Base-by-base conservation (phyloP, 768 basidiomycete species). In the Cytidiella melzeri region DNA sequence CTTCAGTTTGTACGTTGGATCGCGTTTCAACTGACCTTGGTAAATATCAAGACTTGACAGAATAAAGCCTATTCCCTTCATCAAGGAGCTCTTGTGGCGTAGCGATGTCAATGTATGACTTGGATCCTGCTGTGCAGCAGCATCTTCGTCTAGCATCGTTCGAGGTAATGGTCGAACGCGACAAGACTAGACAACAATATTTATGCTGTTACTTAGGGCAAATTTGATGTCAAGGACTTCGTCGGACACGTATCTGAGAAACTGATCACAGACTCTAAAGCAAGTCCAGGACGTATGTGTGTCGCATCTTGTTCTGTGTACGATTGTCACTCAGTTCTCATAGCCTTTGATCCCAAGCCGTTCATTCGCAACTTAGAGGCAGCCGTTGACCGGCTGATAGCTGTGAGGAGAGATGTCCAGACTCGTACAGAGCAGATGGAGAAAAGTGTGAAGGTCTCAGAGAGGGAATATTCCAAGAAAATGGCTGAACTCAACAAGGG, bases 261-360 rank as follows among this genome's bases (percentile, higher is more conserved):
- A 64, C 75, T 93, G 45, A 95, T 96, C 53, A 67, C 81, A 7
- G 81, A 89, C 58, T 95, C 93, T 28, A 91, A 92, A 65, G 78
- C 76, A 37, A 80, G 82, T 61, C 73, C 90, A 24, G 92, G 90
- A 46, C 92, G 92, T 83, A 60, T 57, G 81, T 87, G 55, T 44
- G 68, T 71, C 11, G 10, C 5, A 19, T 39, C 19, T 5, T 18
- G 20, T 4, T 1, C 9, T n/a, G 13, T 15, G 15, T 20, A 9
- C 10, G 25, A 9, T 9, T 4, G 2, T 34, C 37, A 15, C 43
- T 42, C 9, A 15, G 27, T 9, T 21, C 27, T 5, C 44, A 13
- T 52, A 93, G 92, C 94, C n/a, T 95, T 95, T 60, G 84, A 95
- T 60, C 92, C 94, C 4, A 85, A 87, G 59, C 92, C 94, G 0